Base-by-base conservation (phyloP, 352 stramenopile species). In the Phytopythium boreale region DNA sequence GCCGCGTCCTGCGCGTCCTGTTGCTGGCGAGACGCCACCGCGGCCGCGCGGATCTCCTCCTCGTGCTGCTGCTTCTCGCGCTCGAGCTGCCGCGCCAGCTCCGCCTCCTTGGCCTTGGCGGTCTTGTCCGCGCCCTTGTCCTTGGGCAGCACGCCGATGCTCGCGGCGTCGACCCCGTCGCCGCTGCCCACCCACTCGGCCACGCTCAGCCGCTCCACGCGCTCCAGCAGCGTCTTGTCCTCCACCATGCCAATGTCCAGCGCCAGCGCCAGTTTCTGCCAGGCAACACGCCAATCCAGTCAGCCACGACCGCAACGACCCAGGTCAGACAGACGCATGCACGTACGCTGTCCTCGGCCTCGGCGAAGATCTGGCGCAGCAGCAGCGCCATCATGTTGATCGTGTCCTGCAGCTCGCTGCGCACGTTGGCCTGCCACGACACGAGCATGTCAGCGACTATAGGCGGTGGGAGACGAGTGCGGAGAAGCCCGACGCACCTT, bases 321-420 rank as follows among this genome's bases (percentile, higher is more conserved):
- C 15, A 61, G 17, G 6, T 15, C 20, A 53, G 5, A 29, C 2
- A 55, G 29, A 34, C 29, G 1, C 11, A 17, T 26, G 8, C 17
- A 70, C 69, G 58, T 73, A 89, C 82, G 53, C 73, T 80, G 49
- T 83, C 75, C 59, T 93, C 82, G 7, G 82, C 84, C 64, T 90
- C 81, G 37, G 72, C 59, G 66, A 94, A 92, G 65, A 92, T 78
- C 76, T 92, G 83, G 47, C 81, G 82, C 61, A 94, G 71, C n/a
- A 94, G 63, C 55, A 94, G 61, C 67, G 83, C 85, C 77, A 90
- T 94, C 85, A 92, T 94, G 67, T 90, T 92, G 74, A 94, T 90
- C 47, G 80, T 89, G 69, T 94, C 85, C 58, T 92, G 81, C 43
- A 92, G 69, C 57, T 94, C 85, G 37, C 83, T 90, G 36, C 83